Evolutionary conservation across 768 basidiomycete species (phyloP).

Genomic region (Rhodotorula taiwanensis): DNA sequence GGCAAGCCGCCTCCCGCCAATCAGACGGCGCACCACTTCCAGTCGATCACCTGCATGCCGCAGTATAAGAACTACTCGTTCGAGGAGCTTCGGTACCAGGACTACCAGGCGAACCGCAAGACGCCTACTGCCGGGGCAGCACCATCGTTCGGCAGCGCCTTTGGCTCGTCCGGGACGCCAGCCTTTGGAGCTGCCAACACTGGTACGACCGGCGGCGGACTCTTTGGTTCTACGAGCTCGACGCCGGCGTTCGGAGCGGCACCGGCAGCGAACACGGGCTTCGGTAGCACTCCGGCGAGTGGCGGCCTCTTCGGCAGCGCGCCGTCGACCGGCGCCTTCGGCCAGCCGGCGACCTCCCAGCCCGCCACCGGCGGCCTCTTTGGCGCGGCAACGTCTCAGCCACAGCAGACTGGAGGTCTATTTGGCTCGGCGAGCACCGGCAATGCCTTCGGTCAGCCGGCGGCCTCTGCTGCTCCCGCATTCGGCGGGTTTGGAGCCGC

Average conservation of each 20-base stretch:
- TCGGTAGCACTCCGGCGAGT: background rate
- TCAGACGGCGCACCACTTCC: slow-evolving; percentile 56
- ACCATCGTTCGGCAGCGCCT: slow-evolving; percentile 5
- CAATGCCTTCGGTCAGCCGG: slow-evolving; percentile 27
- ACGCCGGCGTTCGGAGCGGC: slow-evolving; percentile 22
- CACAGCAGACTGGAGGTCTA: slow-evolving; percentile 20
- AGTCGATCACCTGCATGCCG: slow-evolving; percentile 73
- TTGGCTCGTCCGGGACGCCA: slow-evolving; percentile 31
- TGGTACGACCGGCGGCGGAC: slow-evolving; percentile 8
- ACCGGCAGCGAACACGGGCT: slow-evolving; percentile 16
- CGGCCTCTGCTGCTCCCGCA: slow-evolving; percentile 42
- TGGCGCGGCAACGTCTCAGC: slow-evolving; percentile 18
- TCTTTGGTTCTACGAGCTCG: slow-evolving; percentile 7
- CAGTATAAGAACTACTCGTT: slow-evolving; percentile 69
- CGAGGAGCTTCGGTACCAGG: slow-evolving; percentile 72
- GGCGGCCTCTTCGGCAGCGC: slow-evolving; percentile 5
- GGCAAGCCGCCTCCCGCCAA: slow-evolving; percentile 31
- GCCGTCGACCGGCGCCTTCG: slow-evolving; percentile 10
- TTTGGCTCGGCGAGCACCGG: slow-evolving; percentile 13
- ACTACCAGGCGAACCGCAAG: slow-evolving; percentile 68
- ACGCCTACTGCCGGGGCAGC: slow-evolving; percentile 46
- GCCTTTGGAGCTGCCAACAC: slow-evolving; percentile 26
- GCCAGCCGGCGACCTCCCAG: slow-evolving; percentile 27
- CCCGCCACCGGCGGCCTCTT: slow-evolving; percentile 26
- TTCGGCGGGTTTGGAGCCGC: slow-evolving; percentile 29